phyloP scores from a whole-genome alignment of 345 rosid genomes.

The Conringia planisiliqua region DNA sequence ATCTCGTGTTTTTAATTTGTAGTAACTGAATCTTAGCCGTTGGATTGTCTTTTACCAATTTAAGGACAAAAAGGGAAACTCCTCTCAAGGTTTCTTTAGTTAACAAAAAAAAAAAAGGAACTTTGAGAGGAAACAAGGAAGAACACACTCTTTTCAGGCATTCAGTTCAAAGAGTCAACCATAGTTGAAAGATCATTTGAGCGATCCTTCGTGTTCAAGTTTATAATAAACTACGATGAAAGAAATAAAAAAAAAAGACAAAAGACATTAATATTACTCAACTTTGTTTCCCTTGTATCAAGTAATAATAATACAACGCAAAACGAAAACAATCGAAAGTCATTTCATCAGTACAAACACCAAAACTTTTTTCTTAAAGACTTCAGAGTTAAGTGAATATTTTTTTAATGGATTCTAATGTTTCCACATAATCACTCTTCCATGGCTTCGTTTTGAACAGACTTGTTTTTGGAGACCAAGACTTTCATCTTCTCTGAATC shows the following conservation, averaged over 20 bases:
- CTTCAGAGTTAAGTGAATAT: background rate
- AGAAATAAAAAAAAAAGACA: too few relatives aligned
- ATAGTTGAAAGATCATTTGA: too few relatives aligned
- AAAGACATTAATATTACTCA: background rate
- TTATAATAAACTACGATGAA: too few relatives aligned
- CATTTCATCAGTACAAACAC: background rate
- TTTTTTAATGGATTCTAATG: background rate
- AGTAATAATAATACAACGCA: constrained; percentile 2
- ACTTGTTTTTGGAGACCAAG: constrained; percentile 37
- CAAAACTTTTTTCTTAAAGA: background rate
- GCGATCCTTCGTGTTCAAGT: too few relatives aligned
- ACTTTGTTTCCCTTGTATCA: background rate
- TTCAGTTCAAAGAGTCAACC: too few relatives aligned
- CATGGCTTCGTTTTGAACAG: constrained; percentile 58
- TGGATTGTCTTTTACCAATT: too few relatives aligned
- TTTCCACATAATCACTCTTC: constrained; percentile 52
- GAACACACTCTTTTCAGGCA: too few relatives aligned
- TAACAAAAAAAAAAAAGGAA: too few relatives aligned
- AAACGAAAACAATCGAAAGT: background rate
- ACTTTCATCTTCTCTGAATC: constrained; percentile 49
- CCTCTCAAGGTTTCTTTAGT: background rate
- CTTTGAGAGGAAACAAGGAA: too few relatives aligned
- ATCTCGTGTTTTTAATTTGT: background rate
- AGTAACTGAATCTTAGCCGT: background rate
- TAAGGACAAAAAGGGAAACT: background rate